Conservation (phyloP, 768 basidiomycete species). For the Kockovaella imperatae region DNA sequence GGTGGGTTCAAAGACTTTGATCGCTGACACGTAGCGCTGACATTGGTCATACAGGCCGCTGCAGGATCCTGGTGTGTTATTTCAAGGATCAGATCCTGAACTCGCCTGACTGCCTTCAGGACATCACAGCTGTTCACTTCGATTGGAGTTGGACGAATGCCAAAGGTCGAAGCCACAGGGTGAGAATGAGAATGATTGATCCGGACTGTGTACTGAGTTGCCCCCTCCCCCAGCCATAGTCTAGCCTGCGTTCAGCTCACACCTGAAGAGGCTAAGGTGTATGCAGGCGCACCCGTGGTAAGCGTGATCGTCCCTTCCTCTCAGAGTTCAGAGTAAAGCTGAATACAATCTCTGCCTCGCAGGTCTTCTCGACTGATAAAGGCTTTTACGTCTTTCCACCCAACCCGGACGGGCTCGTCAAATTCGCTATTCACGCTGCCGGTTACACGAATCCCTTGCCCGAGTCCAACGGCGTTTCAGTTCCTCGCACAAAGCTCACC, state of each 20-base stretch:
- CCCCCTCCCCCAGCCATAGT: slow-evolving; percentile 56
- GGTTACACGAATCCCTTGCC: slow-evolving; percentile 54
- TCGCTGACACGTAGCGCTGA: not conserved
- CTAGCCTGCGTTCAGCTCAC: slow-evolving; percentile 71
- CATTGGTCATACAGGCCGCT: slow-evolving; percentile 10
- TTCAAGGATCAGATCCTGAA: not conserved
- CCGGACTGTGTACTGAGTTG: not conserved
- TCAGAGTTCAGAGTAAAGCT: not conserved
- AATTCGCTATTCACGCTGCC: slow-evolving; percentile 65
- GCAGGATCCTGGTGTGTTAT: slow-evolving; percentile 35
- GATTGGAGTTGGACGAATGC: slow-evolving; percentile 47
- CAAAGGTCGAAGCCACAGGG: slow-evolving; percentile 71
- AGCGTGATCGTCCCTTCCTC: slow-evolving; percentile 5
- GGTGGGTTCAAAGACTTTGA: slow-evolving; percentile 10
- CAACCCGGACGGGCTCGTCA: slow-evolving; percentile 52
- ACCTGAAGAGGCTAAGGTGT: slow-evolving; percentile 58
- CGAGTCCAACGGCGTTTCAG: slow-evolving; percentile 52
- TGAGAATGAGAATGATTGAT: slow-evolving; percentile 37
- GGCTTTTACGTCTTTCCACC: slow-evolving; percentile 73
- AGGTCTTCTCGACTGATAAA: slow-evolving; percentile 62
- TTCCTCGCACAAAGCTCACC: slow-evolving; percentile 64
- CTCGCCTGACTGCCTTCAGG: slow-evolving; percentile 52
- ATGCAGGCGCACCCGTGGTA: slow-evolving; percentile 49
- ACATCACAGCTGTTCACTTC: slow-evolving; percentile 69
- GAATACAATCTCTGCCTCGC: slow-evolving; percentile 27